Percentiles rank a stretch among this genome's conserved stretches.
phyloP scores from a whole-genome alignment of 2,329 filamentous ascomycete species.

The Pseudodiploospora longispora region DNA sequence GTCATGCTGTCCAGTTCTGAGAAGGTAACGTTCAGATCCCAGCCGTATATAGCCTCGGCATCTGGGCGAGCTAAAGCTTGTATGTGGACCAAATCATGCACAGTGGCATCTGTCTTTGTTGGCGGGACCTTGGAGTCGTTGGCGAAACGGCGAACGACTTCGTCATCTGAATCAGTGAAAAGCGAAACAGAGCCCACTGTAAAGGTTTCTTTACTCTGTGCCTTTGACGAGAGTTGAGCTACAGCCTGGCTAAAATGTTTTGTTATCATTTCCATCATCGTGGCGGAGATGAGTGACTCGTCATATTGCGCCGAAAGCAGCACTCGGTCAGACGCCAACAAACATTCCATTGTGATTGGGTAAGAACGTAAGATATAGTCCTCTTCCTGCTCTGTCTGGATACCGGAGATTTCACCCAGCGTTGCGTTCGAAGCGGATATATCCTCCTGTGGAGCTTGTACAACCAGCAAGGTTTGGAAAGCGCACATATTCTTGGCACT shows the following conservation, averaged over 20 bases:
- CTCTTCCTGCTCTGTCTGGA: not conserved
- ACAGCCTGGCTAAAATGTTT: too few species aligned
- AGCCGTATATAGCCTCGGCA: not conserved
- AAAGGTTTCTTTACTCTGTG: too few species aligned
- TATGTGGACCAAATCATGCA: too few species aligned
- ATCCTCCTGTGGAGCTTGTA: slow-evolving; percentile 15
- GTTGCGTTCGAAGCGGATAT: not conserved
- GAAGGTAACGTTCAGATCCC: not conserved
- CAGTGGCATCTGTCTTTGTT: too few species aligned
- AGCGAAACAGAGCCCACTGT: too few species aligned
- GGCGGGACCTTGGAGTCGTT: too few species aligned
- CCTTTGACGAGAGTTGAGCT: too few species aligned
- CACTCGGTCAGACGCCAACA: not conserved
- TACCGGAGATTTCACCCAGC: not conserved
- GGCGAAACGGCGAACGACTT: too few species aligned
- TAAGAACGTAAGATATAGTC: not conserved
- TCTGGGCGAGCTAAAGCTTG: not conserved
- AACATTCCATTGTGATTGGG: slow-evolving; percentile 2
- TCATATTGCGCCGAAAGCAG: too few species aligned
- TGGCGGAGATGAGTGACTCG: too few species aligned
- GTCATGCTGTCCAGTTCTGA: not conserved
- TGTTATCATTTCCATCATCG: too few species aligned
- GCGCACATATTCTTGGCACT: not conserved
- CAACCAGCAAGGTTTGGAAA: slow-evolving; percentile 3
- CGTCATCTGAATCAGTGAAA: too few species aligned